Percentiles rank a stretch among this genome's conserved stretches.
phyloP scores from a whole-genome alignment of 2,329 filamentous ascomycete genomes.

The Colletotrichum tabaci region DNA sequence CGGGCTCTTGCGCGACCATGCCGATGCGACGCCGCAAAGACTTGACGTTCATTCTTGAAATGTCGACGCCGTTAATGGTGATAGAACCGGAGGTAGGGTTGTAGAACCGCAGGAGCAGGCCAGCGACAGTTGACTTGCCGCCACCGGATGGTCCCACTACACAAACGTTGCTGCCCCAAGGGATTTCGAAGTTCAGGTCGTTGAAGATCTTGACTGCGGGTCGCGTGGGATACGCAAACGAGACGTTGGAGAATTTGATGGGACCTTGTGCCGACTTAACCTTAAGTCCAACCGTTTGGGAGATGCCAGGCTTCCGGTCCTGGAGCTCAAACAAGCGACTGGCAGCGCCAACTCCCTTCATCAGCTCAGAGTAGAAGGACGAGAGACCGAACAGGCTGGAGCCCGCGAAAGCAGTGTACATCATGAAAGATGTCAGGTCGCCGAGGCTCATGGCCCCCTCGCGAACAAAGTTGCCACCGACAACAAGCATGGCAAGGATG shows the following conservation, averaged over 20 bases:
- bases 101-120: slow-evolving; percentile 93
- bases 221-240: slow-evolving; percentile 93
- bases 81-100: slow-evolving; percentile 84
- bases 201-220: slow-evolving; percentile 94
- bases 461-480: slow-evolving; percentile 91
- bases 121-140: slow-evolving; percentile 95
- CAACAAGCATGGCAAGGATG: slow-evolving; percentile 89
- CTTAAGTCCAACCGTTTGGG: slow-evolving; percentile 84
- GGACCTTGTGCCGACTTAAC: slow-evolving; percentile 89
- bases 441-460: slow-evolving; percentile 89
- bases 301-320: slow-evolving; percentile 88
- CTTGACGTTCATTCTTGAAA: slow-evolving; percentile 91
- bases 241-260: slow-evolving; percentile 89
- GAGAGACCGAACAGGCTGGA: slow-evolving; percentile 95
- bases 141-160: slow-evolving; percentile 97
- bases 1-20: slow-evolving; percentile 95
- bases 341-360: slow-evolving; percentile 99
- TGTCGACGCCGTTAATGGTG: slow-evolving; percentile 86
- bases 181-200: slow-evolving; percentile 89
- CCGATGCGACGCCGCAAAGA: slow-evolving; percentile 93
- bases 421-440: slow-evolving; percentile 95
- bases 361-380: slow-evolving; percentile 97
- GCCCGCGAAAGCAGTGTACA: slow-evolving; percentile 92
- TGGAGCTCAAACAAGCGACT: slow-evolving; percentile 96
- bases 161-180: slow-evolving; percentile 93